Evolutionary conservation across 768 basidiomycete species (phyloP), one percentile per base, ranked within the genome.

Genomic region (Tulasnella sp.): DNA sequence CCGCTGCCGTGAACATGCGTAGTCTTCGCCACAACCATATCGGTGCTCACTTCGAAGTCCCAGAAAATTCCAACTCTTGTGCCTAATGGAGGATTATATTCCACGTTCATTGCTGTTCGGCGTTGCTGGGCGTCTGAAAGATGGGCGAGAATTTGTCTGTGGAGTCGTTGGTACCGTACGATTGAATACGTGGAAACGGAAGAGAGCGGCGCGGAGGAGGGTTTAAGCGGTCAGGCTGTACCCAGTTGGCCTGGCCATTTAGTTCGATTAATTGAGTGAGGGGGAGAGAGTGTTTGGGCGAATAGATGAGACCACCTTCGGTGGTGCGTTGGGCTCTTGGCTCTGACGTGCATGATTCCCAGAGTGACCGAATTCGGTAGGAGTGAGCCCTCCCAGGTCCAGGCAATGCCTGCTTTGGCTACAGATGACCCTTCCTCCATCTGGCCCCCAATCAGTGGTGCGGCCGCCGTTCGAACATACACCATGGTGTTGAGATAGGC

Each of bases 51-150:
- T n/a, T 68, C 52, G 72, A 39, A 74, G 39, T 78, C 77, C 77
- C 77, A 78, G 39, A 78, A 78, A 21, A 78, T 48, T 14, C 77
- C 77, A 19, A 78, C 62, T 76, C 48, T 76, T 39, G n/a, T 8
- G 10, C 46, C 3, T 6, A 16, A 18, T 10, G n/a, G 42, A 74
- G 38, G 72, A 74, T 39, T 27, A 34, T n/a, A 74, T 68, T 68
- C 62, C 18, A 27, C 62, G 27, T 68, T 34, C 62, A 68, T 68
- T 68, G 62, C 34, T 27, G 2, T 18, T 68, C n/a, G n/a, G 14
- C 24, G 21, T 52, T n/a, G 48, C 5, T 52, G 19, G 12, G 48
- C 14, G 62, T 68, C 7, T 34, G 31, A 34, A 68, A 31, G 62
- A 9, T 3, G 18, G 48, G 21, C 48, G 5, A n/a, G 62, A 68